Evolutionary conservation across 306 rosid genomes (phyloP), one percentile per base, ranked within the genome.

Genomic region (Castanea sativa): DNA sequence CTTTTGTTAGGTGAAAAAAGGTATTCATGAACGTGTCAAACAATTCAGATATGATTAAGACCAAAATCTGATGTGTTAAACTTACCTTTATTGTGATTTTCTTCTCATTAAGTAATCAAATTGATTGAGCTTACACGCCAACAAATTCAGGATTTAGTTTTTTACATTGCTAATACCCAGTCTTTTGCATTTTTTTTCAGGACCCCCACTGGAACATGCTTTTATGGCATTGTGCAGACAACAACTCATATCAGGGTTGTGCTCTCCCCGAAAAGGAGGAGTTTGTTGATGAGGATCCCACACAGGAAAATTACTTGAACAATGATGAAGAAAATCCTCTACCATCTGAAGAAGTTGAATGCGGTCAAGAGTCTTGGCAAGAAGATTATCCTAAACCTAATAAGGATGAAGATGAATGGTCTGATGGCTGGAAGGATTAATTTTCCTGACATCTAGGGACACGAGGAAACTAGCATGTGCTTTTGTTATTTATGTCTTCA

Each of bases 131-230:
- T 67, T 49, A 18, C 53, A 14, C 12, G 5, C 16, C 38, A 43
- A 29, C 2, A 61, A 20, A 12, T 33, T 51, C 60, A 14, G 27
- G 56, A 23, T 11, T 23, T 20, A 52, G 67, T 73, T 74, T 61
- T 78, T 81, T 51, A 71, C 79, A 18, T 35, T 67, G 72, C 72
- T 33, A 35, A 67, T n/a, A 5, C 70, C 12, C 52, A 33, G 27
- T 38, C 33, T 70, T 63, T 52, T 70, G 33, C 71, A 72, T 75
- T 78, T 82, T 49, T 49, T 73, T 82, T 81, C 89, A 95, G 98
- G 99, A 95, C 73, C 38, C 76, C 3, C 55, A 85, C 74, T 95
- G 99, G 99, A 91, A 83, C 88, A 90, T 84, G 90, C 90, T 95
- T 81, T 76, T 95, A 79, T 92, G 97, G 98, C 76, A 81, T 77